Conservation (phyloP, 1,284 basidiomycete genomes). For the Calocybe gambosa region DNA sequence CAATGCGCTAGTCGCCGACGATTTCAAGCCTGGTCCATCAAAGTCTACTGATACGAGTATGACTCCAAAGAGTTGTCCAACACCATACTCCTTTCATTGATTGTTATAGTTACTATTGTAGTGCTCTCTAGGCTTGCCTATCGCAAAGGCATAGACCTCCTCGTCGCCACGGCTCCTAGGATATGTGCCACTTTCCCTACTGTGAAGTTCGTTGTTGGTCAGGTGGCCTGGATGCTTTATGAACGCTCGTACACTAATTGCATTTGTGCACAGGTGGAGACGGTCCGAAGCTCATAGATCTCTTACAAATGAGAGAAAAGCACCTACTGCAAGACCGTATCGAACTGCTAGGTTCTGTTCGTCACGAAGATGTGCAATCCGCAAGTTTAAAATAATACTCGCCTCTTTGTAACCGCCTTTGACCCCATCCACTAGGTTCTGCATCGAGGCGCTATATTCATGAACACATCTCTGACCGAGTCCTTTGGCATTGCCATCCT, state of each 20-base stretch:
- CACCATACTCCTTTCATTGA: constrained; percentile 25
- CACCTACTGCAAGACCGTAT: constrained; percentile 87
- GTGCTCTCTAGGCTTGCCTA: constrained; percentile 95
- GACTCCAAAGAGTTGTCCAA: constrained; percentile 18
- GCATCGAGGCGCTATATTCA: constrained; percentile 80
- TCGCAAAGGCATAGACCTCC: constrained; percentile 93
- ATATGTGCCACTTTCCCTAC: constrained; percentile 83
- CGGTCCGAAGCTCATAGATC: constrained; percentile 91
- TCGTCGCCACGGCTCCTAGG: constrained; percentile 87
- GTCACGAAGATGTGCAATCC: constrained; percentile 77
- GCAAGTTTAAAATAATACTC: constrained; percentile 22
- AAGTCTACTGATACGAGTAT: constrained; percentile 54
- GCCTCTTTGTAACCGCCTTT: background rate
- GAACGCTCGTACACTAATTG: background rate
- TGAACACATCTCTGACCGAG: constrained; percentile 96
- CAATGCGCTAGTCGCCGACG: constrained; percentile 86
- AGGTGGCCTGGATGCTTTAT: constrained; percentile 18
- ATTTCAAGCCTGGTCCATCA: constrained; percentile 66
- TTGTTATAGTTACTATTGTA: constrained; percentile 72
- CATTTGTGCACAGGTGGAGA: constrained; percentile 65
- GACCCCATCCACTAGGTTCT: constrained; percentile 55
- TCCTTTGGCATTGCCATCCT: constrained; percentile 95
- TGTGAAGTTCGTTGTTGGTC: constrained; percentile 86
- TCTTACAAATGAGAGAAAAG: constrained; percentile 95
- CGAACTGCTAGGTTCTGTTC: constrained; percentile 78